Conservation (phyloP, 2,329 filamentous ascomycete species). For the Aspergillus floridensis region DNA sequence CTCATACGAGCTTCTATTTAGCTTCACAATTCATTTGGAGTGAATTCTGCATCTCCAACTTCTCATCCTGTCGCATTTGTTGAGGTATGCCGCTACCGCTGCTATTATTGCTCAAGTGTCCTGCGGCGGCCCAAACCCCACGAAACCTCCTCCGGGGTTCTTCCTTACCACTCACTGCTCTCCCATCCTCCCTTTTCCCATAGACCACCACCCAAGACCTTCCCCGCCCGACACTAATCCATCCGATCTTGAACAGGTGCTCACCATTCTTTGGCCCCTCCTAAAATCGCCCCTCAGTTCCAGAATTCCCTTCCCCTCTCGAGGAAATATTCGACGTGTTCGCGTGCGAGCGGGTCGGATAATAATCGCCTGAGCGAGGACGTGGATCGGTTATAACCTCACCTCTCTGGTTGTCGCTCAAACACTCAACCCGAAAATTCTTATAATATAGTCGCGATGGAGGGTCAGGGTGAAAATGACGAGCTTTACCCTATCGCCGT, state of each 20-base stretch:
- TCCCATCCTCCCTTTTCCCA: slow-evolving; percentile 24
- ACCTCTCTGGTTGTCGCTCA: slow-evolving; percentile 25
- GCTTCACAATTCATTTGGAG: neutral
- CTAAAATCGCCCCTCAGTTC: slow-evolving; percentile 19
- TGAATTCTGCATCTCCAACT: neutral
- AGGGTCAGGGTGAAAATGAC: slow-evolving; percentile 86
- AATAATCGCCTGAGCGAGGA: slow-evolving; percentile 28
- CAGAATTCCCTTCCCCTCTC: slow-evolving; percentile 8
- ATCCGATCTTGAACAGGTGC: slow-evolving; percentile 17
- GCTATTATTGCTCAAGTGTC: slow-evolving; percentile 24
- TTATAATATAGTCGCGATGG: slow-evolving; percentile 64
- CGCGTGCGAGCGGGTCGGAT: slow-evolving; percentile 29
- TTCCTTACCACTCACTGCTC: slow-evolving; percentile 16
- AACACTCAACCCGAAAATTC: slow-evolving; percentile 19
- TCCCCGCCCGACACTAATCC: slow-evolving; percentile 17
- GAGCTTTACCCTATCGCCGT: slow-evolving; percentile 99
- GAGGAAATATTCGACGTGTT: slow-evolving; percentile 19
- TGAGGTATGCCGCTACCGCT: slow-evolving; percentile 25
- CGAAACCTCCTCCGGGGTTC: slow-evolving; percentile 36
- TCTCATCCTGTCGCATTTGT: slow-evolving; percentile 21
- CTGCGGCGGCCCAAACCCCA: slow-evolving; percentile 40
- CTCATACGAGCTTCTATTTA: slow-evolving; percentile 5
- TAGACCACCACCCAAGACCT: slow-evolving; percentile 14
- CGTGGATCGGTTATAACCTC: slow-evolving; percentile 30
- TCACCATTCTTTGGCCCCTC: slow-evolving; percentile 10